Conservation (phyloP, 768 basidiomycete genomes). For the Leccinum pellstonianum region DNA sequence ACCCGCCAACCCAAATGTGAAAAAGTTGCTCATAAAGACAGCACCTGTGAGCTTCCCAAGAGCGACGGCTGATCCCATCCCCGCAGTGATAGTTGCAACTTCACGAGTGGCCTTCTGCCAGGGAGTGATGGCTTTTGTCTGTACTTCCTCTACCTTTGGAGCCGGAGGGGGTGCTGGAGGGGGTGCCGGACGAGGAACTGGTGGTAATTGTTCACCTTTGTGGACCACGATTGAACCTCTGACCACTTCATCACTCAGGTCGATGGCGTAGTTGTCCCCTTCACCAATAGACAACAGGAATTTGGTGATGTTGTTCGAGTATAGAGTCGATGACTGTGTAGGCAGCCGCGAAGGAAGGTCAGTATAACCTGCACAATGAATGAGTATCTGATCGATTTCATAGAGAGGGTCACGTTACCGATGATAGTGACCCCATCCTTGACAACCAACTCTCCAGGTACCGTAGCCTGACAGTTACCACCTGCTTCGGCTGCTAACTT, state of each 20-base stretch:
- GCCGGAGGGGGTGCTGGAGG: slow-evolving; percentile 56
- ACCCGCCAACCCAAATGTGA: slow-evolving; percentile 84
- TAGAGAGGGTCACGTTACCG: slow-evolving; percentile 41
- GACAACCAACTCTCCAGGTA: slow-evolving; percentile 68
- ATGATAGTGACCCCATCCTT: slow-evolving; percentile 81
- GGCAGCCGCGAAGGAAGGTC: slow-evolving; percentile 87
- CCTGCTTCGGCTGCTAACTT: slow-evolving; percentile 76
- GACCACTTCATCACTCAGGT: slow-evolving; percentile 81
- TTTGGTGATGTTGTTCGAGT: slow-evolving; percentile 90
- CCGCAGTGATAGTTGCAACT: slow-evolving; percentile 69
- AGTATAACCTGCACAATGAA: slow-evolving; percentile 57
- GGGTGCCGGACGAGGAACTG: slow-evolving; percentile 66
- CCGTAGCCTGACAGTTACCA: slow-evolving; percentile 85
- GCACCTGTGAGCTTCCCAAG: slow-evolving; percentile 79
- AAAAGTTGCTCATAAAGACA: slow-evolving; percentile 86
- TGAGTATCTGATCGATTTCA: slow-evolving; percentile 6
- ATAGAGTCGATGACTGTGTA: slow-evolving; percentile 85
- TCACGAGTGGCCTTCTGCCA: slow-evolving; percentile 82
- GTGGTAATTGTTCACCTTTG: slow-evolving; percentile 61
- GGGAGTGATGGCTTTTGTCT: slow-evolving; percentile 65
- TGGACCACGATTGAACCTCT: slow-evolving; percentile 78
- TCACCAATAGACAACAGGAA: slow-evolving; percentile 79
- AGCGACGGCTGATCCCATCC: slow-evolving; percentile 70
- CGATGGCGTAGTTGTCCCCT: slow-evolving; percentile 59
- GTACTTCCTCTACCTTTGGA: slow-evolving; percentile 44